Evolutionary conservation across 2,329 filamentous ascomycete genomes (phyloP).

Genomic region (Microthyrium microscopicum): DNA sequence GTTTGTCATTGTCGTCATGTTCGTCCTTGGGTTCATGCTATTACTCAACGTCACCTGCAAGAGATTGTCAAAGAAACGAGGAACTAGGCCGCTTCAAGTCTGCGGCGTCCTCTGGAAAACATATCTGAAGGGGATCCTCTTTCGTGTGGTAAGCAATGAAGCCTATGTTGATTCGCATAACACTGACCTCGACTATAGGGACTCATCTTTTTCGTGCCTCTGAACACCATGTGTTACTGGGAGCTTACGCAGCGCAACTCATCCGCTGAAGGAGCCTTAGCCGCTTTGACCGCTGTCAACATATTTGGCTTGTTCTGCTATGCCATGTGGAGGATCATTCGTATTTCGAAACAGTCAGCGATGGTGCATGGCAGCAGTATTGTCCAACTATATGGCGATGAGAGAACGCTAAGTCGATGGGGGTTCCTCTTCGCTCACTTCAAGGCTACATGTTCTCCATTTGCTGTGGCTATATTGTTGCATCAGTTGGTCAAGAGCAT

Average conservation of each 20-base stretch:
- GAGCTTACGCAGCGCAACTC: slow-evolving; percentile 80
- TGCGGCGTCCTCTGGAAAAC: slow-evolving; percentile 87
- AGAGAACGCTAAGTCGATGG: slow-evolving; percentile 86
- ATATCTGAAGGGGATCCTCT: slow-evolving; percentile 82
- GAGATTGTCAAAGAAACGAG: slow-evolving; percentile 57
- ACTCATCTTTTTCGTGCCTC: slow-evolving; percentile 80
- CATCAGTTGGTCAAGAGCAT: slow-evolving; percentile 78
- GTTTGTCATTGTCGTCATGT: slow-evolving; percentile 73
- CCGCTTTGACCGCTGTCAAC: slow-evolving; percentile 73
- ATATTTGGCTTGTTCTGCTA: slow-evolving; percentile 63
- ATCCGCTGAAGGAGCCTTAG: slow-evolving; percentile 66
- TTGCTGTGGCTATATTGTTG: slow-evolving; percentile 61
- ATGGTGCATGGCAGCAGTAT: slow-evolving; percentile 88
- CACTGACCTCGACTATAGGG: too few species aligned
- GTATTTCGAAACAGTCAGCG: slow-evolving; percentile 74
- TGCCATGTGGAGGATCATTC: slow-evolving; percentile 79
- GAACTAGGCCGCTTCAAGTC: slow-evolving; percentile 71
- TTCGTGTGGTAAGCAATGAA: slow-evolving; percentile 65
- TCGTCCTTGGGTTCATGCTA: too few species aligned
- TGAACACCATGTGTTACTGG: slow-evolving; percentile 82
- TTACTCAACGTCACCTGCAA: too few species aligned
- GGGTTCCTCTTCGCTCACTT: slow-evolving; percentile 96
- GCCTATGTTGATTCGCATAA: not conserved
- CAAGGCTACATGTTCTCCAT: slow-evolving; percentile 89
- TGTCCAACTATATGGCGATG: slow-evolving; percentile 91